Conservation (phyloP, 176 grass and related monocot species). For the Eragrostis curvula region DNA sequence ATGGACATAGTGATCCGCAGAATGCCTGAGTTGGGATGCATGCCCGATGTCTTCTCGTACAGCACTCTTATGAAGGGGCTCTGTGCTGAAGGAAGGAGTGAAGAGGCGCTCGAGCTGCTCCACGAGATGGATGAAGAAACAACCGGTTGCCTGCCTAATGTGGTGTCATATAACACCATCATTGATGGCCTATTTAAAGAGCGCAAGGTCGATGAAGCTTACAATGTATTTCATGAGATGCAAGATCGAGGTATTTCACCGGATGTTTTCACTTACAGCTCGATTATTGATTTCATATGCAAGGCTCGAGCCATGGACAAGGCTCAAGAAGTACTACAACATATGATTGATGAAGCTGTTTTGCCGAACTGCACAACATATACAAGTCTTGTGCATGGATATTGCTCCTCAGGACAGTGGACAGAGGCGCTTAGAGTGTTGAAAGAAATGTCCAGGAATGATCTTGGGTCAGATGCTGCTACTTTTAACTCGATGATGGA, state of each 20-base stretch:
- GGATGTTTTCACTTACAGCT: too few relatives aligned
- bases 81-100: not conserved
- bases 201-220: not conserved
- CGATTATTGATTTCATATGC: too few relatives aligned
- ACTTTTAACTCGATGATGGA: not conserved
- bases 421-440: not conserved
- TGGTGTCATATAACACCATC: not conserved
- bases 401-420: not conserved
- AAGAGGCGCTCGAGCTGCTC: conserved; percentile 27
- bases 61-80: too few relatives aligned
- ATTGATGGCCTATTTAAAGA: conserved; percentile 24
- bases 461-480: conserved; percentile 9
- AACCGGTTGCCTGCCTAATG: not conserved
- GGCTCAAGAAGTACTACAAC: not conserved
- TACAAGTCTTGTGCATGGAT: conserved; percentile 15
- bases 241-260: too few relatives aligned
- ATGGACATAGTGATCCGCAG: too few relatives aligned
- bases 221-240: too few relatives aligned
- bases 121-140: conserved; percentile 17
- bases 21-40: too few relatives aligned
- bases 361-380: conserved; percentile 4
- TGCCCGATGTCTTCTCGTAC: too few relatives aligned
- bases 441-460: conserved; percentile 26
- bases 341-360: conserved; percentile 21
- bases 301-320: too few relatives aligned